These are phyloP conservation scores for Ophiostoma sp. DNA, from an alignment of 2,329 filamentous ascomycete species.

Conservation along the genomic window DNA sequence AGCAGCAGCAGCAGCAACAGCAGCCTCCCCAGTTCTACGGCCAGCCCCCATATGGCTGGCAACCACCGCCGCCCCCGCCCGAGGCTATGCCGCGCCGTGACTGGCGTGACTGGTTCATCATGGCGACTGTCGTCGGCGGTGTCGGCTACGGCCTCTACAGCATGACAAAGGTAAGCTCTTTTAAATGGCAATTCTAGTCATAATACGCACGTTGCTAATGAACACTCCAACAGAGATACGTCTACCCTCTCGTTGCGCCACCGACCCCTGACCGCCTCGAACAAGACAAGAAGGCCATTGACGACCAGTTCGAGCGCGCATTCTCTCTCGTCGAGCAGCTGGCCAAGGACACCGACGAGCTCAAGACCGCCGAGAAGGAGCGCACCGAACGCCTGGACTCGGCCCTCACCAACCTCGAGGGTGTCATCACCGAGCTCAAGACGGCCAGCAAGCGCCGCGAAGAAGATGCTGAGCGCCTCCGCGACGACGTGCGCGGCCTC, in stretches of 20 bases:
- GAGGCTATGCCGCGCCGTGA: conserved; percentile 69
- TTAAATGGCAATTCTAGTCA: background rate
- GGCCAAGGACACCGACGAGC: conserved; percentile 76
- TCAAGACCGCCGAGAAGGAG: conserved; percentile 81
- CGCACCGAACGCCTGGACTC: conserved; percentile 77
- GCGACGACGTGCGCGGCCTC: conserved; percentile 76
- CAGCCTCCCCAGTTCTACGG: conserved; percentile 42
- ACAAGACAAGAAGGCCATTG: conserved; percentile 86
- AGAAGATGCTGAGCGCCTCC: conserved; percentile 78
- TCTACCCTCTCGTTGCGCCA: conserved; percentile 83
- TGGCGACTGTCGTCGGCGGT: conserved; percentile 90
- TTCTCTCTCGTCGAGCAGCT: conserved; percentile 90
- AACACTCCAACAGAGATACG: conserved; percentile 65
- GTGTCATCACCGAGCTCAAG: conserved; percentile 75
- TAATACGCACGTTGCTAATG: background rate
- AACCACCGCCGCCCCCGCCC: conserved; percentile 42
- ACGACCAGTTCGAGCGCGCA: conserved; percentile 87
- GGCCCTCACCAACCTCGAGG: conserved; percentile 77
- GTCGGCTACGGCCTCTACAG: conserved; percentile 84
- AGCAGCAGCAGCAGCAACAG: conserved; percentile 37
- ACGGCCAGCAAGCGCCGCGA: conserved; percentile 74
- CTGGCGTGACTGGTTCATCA: conserved; percentile 99
- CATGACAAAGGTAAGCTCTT: conserved; percentile 65
- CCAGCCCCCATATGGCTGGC: conserved; percentile 48
- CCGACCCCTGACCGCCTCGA: conserved; percentile 91